Evolutionary conservation across 1,139 yeast genomes (phyloP).

Genomic region (Scheffersomyces lignicola): DNA sequence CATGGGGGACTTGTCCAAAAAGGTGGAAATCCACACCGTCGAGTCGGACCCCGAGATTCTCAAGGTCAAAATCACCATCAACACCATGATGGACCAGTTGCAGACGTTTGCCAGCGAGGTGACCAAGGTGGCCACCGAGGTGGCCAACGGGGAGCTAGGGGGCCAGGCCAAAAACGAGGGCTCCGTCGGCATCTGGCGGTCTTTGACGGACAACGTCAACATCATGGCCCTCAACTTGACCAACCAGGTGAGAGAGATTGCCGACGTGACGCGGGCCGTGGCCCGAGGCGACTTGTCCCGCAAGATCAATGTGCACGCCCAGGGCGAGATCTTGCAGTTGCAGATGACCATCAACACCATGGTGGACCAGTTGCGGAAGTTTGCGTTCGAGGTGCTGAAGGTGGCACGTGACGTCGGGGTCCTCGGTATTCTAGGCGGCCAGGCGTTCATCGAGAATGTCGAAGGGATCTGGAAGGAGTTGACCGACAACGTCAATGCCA

Average conservation of each 20-base stretch:
- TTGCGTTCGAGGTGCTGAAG: conserved; percentile 85
- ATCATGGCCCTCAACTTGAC: conserved; percentile 86
- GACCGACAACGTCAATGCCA: conserved; percentile 86
- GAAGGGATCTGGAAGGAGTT: conserved; percentile 90
- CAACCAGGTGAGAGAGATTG: conserved; percentile 81
- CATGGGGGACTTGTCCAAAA: conserved; percentile 79
- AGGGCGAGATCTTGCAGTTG: conserved; percentile 75
- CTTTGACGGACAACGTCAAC: conserved; percentile 79
- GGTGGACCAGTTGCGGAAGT: conserved; percentile 87
- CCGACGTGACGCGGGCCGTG: conserved; percentile 84
- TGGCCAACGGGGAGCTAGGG: conserved; percentile 85
- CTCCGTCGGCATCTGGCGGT: conserved; percentile 84
- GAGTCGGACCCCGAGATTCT: conserved; percentile 76
- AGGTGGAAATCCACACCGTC: conserved; percentile 68
- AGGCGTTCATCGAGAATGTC: conserved; percentile 79
- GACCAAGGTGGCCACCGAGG: conserved; percentile 84
- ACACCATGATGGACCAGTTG: conserved; percentile 85
- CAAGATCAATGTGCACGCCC: conserved; percentile 80
- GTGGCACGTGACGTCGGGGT: conserved; percentile 92
- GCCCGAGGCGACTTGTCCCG: conserved; percentile 78
- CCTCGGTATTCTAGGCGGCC: conserved; percentile 84
- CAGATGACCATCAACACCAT: conserved; percentile 80
- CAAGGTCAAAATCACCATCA: conserved; percentile 77
- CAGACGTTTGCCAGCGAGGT: conserved; percentile 83
- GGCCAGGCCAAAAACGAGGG: conserved; percentile 86